Base-by-base conservation (phyloP, 495 filamentous ascomycete genomes). In the Pyrenopolyporus hunteri region DNA sequence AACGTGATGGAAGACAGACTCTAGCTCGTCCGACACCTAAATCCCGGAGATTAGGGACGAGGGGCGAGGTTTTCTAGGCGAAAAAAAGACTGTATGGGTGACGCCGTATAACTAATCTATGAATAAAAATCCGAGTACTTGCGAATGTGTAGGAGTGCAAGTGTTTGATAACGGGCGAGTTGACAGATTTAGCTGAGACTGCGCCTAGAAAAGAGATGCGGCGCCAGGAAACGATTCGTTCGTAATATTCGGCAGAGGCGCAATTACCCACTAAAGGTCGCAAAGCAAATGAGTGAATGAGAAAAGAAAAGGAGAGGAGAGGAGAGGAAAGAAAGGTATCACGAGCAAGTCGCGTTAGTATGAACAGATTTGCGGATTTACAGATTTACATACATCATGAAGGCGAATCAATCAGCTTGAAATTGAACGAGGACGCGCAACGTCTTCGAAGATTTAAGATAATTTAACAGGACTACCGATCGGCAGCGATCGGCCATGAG, bases 1-100 rank as follows among this genome's bases (percentile, higher is more conserved):
- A 67, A 58, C 43, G 56, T 49, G 36, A 64, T 28, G 51, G 44
- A 56, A 67, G 54, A 64, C 56, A 58, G 47, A 47, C 44, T 60
- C 20, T 53, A 31, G 20, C 42, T 52, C 59, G 58, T 63, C 37
- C 35, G 36, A 61, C 56, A 48, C 53, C 19, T 33, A 59, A 50
- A 19, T 50, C 26, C 17, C 20, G 32, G 33, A 32, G 11, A 43
- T 19, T 17, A 11, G 35, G 43, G 46, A 31, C 22, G 37, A 57
- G 20, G 22, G 16, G 26, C n/a, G 36, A n/a, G n/a, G n/a, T n/a
- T n/a, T n/a, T n/a, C n/a, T n/a, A n/a, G n/a, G 6, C 22, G 36
- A 29, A 23, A 7, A 6, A 20, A 31, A 14, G 46, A 14, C 26
- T 23, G 22, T 16, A 22, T n/a, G n/a, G 37, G 10, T 29, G 11